These are phyloP conservation scores for Yamadazyma philogaea DNA, from an alignment of 805 yeast species.

Conservation along the genomic window DNA sequence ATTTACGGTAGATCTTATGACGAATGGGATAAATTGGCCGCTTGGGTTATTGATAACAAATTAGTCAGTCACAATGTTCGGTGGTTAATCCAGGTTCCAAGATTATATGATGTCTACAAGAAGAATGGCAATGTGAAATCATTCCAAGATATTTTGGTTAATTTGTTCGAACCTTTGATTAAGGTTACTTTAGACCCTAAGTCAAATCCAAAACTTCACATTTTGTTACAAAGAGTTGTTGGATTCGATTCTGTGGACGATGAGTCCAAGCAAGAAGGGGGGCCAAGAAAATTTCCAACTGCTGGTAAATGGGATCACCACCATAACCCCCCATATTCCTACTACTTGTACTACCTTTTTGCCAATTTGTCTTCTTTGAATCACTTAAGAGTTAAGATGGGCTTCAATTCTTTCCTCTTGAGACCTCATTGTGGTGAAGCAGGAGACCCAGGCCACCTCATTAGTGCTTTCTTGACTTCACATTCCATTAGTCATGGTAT, in stretches of 20 bases:
- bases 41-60: conserved; percentile 93
- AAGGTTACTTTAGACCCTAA: conserved; percentile 85
- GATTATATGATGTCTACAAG: conserved; percentile 87
- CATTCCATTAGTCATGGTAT: conserved; percentile 97
- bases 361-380: conserved; percentile 86
- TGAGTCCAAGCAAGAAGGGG: conserved; percentile 86
- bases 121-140: conserved; percentile 62
- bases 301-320: conserved; percentile 77
- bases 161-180: conserved; percentile 82
- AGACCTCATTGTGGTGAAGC: conserved; percentile 99
- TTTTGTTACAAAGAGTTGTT: conserved; percentile 88
- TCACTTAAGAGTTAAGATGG: conserved; percentile 71
- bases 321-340: conserved; percentile 95
- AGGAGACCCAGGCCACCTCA: conserved; percentile 98
- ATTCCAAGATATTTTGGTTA: conserved; percentile 75
- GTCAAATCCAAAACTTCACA: conserved; percentile 84
- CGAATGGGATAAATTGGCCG: conserved; percentile 95
- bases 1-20: conserved; percentile 84
- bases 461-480: conserved; percentile 82
- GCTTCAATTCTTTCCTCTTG: conserved; percentile 85
- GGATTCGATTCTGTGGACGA: conserved; percentile 99
- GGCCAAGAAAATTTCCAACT: conserved; percentile 79
- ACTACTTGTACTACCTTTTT: conserved; percentile 84
- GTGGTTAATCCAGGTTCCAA: conserved; percentile 95
- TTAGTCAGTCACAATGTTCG: conserved; percentile 90